Conservation (phyloP, 495 filamentous ascomycete genomes). For the Talaromyces adpressus region DNA sequence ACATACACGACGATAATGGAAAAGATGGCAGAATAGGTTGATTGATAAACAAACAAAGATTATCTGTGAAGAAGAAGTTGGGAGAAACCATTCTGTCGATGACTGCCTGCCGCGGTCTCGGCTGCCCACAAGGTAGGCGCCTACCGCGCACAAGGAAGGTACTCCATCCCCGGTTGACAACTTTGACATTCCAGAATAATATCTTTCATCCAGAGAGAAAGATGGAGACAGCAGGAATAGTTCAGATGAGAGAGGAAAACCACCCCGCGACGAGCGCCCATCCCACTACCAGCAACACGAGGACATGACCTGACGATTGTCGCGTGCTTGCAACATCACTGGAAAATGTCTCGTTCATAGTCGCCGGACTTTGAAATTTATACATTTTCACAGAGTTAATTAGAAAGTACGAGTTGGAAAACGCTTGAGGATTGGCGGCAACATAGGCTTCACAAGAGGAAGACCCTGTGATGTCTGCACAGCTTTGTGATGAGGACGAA, state of each 20-base stretch:
- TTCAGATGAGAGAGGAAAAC: background rate
- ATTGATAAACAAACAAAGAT: background rate
- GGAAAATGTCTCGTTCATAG: background rate
- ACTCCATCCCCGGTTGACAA: background rate
- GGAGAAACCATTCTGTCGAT: background rate
- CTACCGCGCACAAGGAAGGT: background rate
- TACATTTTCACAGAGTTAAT: slow-evolving; percentile 64
- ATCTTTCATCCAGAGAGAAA: background rate
- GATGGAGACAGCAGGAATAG: background rate
- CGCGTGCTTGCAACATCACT: background rate
- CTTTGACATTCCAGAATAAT: background rate
- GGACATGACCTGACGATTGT: background rate
- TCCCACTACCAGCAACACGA: background rate
- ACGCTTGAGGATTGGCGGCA: slow-evolving; percentile 48
- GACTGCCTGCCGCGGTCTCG: background rate
- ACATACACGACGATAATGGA: background rate
- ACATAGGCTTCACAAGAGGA: slow-evolving; percentile 38
- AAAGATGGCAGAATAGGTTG: background rate
- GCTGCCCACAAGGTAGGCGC: background rate
- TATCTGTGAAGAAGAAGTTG: background rate
- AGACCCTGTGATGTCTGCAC: background rate
- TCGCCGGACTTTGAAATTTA: slow-evolving; percentile 15
- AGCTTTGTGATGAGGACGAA: background rate
- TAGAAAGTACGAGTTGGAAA: slow-evolving; percentile 62
- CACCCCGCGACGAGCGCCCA: background rate